Evolutionary conservation across 139 green algal genomes (phyloP).

Genomic region (Micractinium sp.): DNA sequence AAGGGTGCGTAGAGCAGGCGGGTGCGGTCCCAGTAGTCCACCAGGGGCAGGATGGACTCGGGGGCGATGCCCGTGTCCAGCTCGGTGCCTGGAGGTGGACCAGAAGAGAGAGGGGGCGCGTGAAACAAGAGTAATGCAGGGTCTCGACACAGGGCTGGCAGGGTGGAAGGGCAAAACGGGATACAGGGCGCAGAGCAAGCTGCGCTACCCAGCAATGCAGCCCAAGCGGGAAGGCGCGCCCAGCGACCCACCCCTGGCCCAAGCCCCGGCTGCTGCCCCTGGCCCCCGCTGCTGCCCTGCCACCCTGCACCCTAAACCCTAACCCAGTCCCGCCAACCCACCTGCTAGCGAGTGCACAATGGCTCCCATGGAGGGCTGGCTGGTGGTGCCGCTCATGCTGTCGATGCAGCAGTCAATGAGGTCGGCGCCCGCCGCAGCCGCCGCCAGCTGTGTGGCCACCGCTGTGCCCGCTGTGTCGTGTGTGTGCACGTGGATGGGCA

Average conservation of each 20-base stretch:
- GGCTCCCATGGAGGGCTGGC: constrained; percentile 88
- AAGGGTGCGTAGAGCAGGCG: constrained; percentile 91
- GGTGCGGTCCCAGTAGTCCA: constrained; percentile 86
- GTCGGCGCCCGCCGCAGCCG: constrained; percentile 85
- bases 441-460: constrained; percentile 79
- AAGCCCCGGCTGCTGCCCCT: too few relatives aligned
- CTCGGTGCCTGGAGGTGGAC: constrained; percentile 57
- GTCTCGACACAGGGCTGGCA: too few relatives aligned
- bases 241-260: too few relatives aligned
- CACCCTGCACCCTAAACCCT: neutral
- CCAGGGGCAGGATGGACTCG: constrained; percentile 62
- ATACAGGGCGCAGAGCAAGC: too few relatives aligned
- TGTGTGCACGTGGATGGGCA: constrained; percentile 91
- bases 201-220: too few relatives aligned
- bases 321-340: neutral
- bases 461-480: constrained; percentile 90
- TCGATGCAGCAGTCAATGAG: constrained; percentile 89
- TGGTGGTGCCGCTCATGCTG: constrained; percentile 78
- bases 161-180: too few relatives aligned
- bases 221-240: too few relatives aligned
- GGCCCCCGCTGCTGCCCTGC: too few relatives aligned
- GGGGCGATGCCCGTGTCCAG: constrained; percentile 87
- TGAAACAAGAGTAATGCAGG: too few relatives aligned
- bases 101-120: too few relatives aligned
- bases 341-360: constrained; percentile 74